phyloP scores from a whole-genome alignment of 257 asterid genomes.

The Phtheirospermum japonicum region DNA sequence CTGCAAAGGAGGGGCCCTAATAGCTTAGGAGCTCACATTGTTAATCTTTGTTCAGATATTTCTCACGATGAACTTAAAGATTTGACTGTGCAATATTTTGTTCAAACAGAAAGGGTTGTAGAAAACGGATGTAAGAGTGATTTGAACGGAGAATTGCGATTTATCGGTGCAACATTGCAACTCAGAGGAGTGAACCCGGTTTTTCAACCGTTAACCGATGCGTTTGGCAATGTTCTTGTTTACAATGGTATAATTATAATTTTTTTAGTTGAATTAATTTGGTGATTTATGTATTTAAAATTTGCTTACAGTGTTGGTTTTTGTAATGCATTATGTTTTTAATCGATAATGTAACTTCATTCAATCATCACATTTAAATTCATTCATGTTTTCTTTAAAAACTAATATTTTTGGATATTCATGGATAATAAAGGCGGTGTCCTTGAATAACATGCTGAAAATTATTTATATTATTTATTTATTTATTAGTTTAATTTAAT shows the following conservation, averaged over 20 bases:
- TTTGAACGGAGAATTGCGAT: slow-evolving; percentile 42
- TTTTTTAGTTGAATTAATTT: neutral
- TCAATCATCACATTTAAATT: neutral
- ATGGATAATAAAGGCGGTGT: too few relatives aligned
- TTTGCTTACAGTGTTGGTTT: slow-evolving; percentile 1
- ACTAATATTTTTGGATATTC: too few relatives aligned
- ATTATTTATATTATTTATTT: neutral
- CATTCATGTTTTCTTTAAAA: too few relatives aligned
- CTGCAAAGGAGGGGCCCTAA: slow-evolving; percentile 89
- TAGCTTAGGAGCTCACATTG: slow-evolving; percentile 58
- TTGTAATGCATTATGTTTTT: neutral
- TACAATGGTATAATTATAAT: slow-evolving; percentile 58
- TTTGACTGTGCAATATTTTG: slow-evolving; percentile 27
- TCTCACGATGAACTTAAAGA: slow-evolving; percentile 26
- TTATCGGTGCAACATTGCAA: slow-evolving; percentile 88
- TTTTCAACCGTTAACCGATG: slow-evolving; percentile 75
- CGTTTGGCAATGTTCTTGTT: slow-evolving; percentile 71
- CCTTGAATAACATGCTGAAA: too few relatives aligned
- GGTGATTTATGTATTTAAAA: neutral
- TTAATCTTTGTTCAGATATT: slow-evolving; percentile 35
- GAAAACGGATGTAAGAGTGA: slow-evolving; percentile 32
- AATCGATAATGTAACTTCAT: too few relatives aligned
- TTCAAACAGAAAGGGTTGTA: slow-evolving; percentile 32
- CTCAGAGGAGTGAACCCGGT: slow-evolving; percentile 72
- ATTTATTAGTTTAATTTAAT: slow-evolving; percentile 11